phyloP scores from a whole-genome alignment of 202 grass and related monocot genomes.

The Zoysia matrella region DNA sequence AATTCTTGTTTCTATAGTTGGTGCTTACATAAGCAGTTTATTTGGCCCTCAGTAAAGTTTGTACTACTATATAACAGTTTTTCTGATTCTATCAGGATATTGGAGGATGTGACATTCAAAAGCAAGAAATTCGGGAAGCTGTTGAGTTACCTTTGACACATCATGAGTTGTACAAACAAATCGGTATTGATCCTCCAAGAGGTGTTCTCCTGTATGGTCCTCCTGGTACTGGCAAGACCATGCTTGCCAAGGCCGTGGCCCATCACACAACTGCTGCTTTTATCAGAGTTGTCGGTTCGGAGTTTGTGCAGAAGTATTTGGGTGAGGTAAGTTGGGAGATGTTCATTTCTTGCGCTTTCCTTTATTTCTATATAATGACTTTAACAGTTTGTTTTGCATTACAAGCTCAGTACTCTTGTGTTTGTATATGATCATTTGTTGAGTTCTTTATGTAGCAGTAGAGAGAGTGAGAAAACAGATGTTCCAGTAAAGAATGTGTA shows the following conservation, averaged over 20 bases:
- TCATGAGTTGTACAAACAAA: conserved; percentile 98
- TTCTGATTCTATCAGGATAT: conserved; percentile 60
- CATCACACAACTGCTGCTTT: conserved; percentile 93
- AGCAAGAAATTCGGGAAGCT: conserved; percentile 93
- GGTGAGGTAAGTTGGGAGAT: conserved; percentile 68
- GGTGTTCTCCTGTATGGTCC: conserved; percentile 92
- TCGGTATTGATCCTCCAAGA: conserved; percentile 95
- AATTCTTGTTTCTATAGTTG: too few species aligned
- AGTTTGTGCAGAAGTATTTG: conserved; percentile 97
- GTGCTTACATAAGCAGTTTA: too few species aligned
- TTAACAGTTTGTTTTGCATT: neutral
- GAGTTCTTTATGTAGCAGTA: neutral
- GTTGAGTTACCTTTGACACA: conserved; percentile 92
- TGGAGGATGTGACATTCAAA: conserved; percentile 92
- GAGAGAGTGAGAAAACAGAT: neutral
- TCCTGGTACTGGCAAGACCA: conserved; percentile 93
- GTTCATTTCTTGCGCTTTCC: neutral
- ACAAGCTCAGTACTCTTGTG: neutral
- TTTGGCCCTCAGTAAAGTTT: too few species aligned
- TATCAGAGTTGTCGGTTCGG: conserved; percentile 91
- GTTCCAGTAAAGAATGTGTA: neutral
- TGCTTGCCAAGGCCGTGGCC: conserved; percentile 93
- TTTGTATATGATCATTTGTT: neutral
- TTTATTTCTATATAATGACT: conserved; percentile 14
- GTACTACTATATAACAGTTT: too few species aligned